These are phyloP conservation scores for Pyrenula massariospora DNA, from an alignment of 495 filamentous ascomycete genomes.

Conservation along the genomic window DNA sequence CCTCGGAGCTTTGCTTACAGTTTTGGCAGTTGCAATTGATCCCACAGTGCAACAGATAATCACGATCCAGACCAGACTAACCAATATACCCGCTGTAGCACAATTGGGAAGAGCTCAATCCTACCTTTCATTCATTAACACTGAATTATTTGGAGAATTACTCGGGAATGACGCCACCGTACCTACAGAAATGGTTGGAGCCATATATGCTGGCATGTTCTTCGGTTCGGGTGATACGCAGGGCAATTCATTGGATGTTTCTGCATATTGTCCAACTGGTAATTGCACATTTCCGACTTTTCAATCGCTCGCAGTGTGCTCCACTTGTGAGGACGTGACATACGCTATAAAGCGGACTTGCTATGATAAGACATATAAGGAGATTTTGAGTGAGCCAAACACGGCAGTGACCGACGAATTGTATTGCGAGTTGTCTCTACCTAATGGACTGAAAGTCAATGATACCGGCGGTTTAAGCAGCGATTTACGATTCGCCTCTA, in stretches of 20 bases:
- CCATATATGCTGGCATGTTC: background rate
- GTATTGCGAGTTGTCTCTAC: background rate
- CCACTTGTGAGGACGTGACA: background rate
- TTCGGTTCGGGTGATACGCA: background rate
- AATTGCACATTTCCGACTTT: background rate
- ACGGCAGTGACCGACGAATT: background rate
- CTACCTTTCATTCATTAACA: background rate
- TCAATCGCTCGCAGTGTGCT: background rate
- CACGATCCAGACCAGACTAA: background rate
- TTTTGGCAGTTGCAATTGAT: slow-evolving; percentile 9
- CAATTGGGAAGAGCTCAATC: background rate
- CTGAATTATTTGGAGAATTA: no score
- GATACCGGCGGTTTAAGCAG: background rate
- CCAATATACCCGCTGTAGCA: background rate
- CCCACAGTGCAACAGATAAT: slow-evolving; percentile 8
- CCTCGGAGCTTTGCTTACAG: slow-evolving; percentile 8
- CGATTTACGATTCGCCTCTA: background rate
- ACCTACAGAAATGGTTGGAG: background rate
- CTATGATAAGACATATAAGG: background rate
- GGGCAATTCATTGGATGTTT: background rate
- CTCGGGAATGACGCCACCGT: no score
- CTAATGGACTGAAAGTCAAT: background rate
- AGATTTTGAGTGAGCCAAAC: no score
- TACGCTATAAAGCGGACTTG: background rate
- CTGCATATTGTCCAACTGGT: background rate